Evolutionary conservation across 2,329 filamentous ascomycete species (phyloP), one percentile per base, ranked within the genome.

Genomic region (Peltaster fructicola): DNA sequence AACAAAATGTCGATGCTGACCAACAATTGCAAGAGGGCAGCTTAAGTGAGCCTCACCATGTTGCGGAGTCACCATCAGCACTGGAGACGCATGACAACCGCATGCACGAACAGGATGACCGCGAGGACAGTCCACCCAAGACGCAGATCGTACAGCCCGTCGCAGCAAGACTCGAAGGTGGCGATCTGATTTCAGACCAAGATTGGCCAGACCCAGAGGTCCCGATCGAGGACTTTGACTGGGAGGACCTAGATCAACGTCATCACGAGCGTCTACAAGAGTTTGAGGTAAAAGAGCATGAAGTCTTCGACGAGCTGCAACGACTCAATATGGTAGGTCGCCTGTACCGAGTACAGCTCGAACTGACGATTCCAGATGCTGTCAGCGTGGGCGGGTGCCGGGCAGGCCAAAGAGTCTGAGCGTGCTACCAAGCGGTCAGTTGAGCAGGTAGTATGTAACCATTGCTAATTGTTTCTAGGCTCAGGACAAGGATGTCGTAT

Each of bases 341-440:
- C n/a, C n/a, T n/a, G n/a, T n/a, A n/a, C n/a, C n/a, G n/a, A n/a
- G n/a, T n/a, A n/a, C n/a, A n/a, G n/a, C n/a, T n/a, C n/a, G n/a
- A n/a, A n/a, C 17, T 35, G 27, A 34, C 34, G 31, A 9, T 22
- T 21, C 24, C 19, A 14, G 35, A 90, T 80, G 77, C 76, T 45
- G 91, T 91, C 48, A 63, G 64, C 30, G 55, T 93, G 84, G 82
- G 76, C 78, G 13, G 61, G 73, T 11, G 68, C 76, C 8, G 74
- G 76, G 1, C 64, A 71, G 15, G 54, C 60, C 7, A 71, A 79
- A 32, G 84, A 92, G 47, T 71, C 77, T 27, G 72, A 74, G 30
- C 67, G 84, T 28, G 76, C 78, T 13, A 61, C 69, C 34, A 85
- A 85, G 50, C 70, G 82, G 74, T 75, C 48, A 27, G 52, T 31